Evolutionary conservation across 2,329 filamentous ascomycete genomes (phyloP).

Genomic region (Ramichloridium luteum): DNA sequence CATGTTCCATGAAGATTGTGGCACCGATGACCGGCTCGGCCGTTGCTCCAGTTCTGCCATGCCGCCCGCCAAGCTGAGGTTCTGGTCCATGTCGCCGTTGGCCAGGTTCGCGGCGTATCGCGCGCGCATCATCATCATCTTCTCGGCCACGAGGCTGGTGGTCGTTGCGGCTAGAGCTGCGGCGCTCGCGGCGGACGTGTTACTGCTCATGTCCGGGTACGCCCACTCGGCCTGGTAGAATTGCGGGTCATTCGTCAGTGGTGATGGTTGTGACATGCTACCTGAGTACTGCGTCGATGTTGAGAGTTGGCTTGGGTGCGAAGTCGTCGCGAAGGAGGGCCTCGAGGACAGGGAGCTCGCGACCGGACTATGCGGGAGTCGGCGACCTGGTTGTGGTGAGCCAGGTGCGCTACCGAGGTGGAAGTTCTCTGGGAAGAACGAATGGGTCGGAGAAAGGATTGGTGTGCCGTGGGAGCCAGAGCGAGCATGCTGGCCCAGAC

Average conservation of each 20-base stretch:
- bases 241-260: constrained; percentile 17
- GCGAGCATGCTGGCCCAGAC: constrained; percentile 15
- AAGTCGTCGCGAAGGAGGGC: no score
- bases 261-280: constrained; percentile 9
- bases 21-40: no score
- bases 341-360: no score
- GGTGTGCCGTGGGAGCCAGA: constrained; percentile 27
- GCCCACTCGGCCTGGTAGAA: constrained; percentile 23
- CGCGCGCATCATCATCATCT: no score
- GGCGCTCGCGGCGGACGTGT: no score
- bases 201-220: no score
- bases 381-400: constrained; percentile 14
- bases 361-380: no score
- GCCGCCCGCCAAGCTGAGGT: constrained; percentile 4
- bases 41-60: no score
- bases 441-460: constrained; percentile 9
- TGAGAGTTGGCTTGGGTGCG: constrained; percentile 7
- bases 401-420: constrained; percentile 17
- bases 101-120: no score
- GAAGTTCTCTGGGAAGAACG: constrained; percentile 20
- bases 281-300: background rate
- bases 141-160: no score
- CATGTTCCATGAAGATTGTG: no score
- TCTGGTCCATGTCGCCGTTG: no score
- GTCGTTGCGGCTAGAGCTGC: constrained; percentile 11